Evolutionary conservation across 2,329 filamentous ascomycete species (phyloP).

Genomic region (Epichloe sibirici): DNA sequence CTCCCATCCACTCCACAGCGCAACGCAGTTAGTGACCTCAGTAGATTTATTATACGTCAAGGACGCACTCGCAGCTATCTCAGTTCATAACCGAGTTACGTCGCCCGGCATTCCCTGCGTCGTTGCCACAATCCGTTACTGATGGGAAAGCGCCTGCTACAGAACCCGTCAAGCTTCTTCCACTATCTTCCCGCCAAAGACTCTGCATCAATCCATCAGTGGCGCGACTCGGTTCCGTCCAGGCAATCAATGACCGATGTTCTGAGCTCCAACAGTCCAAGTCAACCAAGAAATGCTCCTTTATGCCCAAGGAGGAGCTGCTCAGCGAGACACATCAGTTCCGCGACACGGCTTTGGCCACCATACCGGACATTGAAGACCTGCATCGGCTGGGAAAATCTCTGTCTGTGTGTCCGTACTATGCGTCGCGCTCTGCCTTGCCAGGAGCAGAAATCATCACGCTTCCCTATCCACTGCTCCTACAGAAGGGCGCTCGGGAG

Average conservation of each 20-base stretch:
- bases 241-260: constrained; percentile 88
- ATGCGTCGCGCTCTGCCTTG: constrained; percentile 81
- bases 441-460: constrained; percentile 80
- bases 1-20: constrained; percentile 1
- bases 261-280: constrained; percentile 73
- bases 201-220: constrained; percentile 84
- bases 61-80: constrained; percentile 82
- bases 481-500: constrained; percentile 79
- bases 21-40: constrained; percentile 16
- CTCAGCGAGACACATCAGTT: constrained; percentile 64
- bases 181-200: constrained; percentile 76
- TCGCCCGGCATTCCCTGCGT: constrained; percentile 65
- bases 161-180: constrained; percentile 59
- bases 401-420: constrained; percentile 83
- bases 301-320: constrained; percentile 67
- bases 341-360: constrained; percentile 72
- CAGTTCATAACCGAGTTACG: constrained; percentile 79
- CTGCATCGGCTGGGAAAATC: constrained; percentile 65
- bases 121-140: constrained; percentile 38
- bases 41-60: constrained; percentile 78
- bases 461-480: constrained; percentile 77
- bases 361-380: constrained; percentile 87
- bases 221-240: constrained; percentile 52
- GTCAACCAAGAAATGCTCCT: constrained; percentile 52
- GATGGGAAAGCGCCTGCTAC: constrained; percentile 14